Conservation (phyloP, 202 grass and related monocot genomes). For the Eragrostis tef region DNA sequence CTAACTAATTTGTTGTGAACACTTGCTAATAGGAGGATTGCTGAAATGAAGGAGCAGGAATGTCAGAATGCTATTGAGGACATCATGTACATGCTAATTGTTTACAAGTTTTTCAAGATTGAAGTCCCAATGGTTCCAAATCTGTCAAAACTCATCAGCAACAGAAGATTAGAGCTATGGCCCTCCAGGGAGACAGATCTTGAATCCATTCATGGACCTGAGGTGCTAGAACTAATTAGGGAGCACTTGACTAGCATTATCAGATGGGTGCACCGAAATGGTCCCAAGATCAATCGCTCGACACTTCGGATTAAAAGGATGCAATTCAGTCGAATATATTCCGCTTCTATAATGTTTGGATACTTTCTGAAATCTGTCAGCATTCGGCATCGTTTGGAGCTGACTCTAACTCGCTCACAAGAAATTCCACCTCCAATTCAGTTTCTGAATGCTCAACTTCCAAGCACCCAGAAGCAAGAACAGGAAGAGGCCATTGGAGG, state of each 20-base stretch:
- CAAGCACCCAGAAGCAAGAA: constrained; percentile 41
- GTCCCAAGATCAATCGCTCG: constrained; percentile 56
- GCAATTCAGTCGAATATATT: constrained; percentile 57
- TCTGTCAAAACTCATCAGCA: constrained; percentile 53
- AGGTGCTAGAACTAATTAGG: constrained; percentile 57
- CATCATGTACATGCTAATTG: constrained; percentile 68
- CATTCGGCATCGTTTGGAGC: constrained; percentile 56
- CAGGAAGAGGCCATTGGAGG: constrained; percentile 49
- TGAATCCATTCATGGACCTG: constrained; percentile 60
- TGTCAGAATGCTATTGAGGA: constrained; percentile 64
- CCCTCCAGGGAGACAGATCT: constrained; percentile 61
- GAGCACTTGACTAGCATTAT: constrained; percentile 65
- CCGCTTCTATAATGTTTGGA: constrained; percentile 64
- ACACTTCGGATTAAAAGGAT: constrained; percentile 61
- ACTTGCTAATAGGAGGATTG: constrained; percentile 58
- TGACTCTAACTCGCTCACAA: constrained; percentile 46
- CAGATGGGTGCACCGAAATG: constrained; percentile 63
- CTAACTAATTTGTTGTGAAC: constrained; percentile 35
- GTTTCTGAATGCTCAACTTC: constrained; percentile 46
- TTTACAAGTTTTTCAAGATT: constrained; percentile 66
- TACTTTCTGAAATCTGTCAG: constrained; percentile 66
- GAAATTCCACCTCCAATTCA: constrained; percentile 45
- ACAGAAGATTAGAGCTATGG: constrained; percentile 62
- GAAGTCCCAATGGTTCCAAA: constrained; percentile 74
- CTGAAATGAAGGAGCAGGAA: constrained; percentile 64